A percentile compares a stretch with the other conserved stretches of the same genome.
Conservation (phyloP, 345 rosid genomes). For the Zanthoxylum bungeanum region DNA sequence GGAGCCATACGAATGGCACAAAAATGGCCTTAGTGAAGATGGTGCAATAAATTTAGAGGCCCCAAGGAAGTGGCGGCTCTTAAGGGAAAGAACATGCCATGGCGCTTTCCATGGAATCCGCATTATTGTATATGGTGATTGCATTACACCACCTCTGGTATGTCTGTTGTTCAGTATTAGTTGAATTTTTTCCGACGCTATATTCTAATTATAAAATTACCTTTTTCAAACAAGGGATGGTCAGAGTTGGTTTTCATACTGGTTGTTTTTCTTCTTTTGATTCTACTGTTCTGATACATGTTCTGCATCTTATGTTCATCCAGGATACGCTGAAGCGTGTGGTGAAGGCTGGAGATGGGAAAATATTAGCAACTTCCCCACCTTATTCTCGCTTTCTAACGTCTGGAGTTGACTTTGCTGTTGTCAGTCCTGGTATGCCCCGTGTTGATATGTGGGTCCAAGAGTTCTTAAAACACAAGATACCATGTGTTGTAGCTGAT, state of each 20-base stretch:
- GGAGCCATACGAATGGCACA: conserved; percentile 87
- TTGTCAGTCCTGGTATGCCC: conserved; percentile 79
- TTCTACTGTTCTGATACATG: background rate
- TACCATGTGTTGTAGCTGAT: conserved; percentile 82
- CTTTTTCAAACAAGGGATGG: background rate
- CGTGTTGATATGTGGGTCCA: conserved; percentile 73
- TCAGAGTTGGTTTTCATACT: background rate
- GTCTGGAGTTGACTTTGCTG: conserved; percentile 69
- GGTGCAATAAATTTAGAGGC: conserved; percentile 78
- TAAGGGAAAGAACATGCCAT: conserved; percentile 80
- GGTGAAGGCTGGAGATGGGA: conserved; percentile 93
- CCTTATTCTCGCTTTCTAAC: conserved; percentile 83
- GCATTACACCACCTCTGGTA: conserved; percentile 91
- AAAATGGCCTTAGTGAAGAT: conserved; percentile 67
- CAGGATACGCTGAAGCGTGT: conserved; percentile 96
- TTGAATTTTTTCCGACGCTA: background rate
- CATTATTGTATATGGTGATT: conserved; percentile 80
- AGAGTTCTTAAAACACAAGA: conserved; percentile 74
- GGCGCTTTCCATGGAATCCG: conserved; percentile 86
- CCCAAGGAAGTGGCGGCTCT: conserved; percentile 87
- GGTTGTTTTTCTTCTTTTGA: background rate
- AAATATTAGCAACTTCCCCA: conserved; percentile 87
- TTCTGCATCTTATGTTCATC: background rate
- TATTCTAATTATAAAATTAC: background rate
- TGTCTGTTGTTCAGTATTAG: conserved; percentile 16